Evolutionary conservation across 1,139 yeast species (phyloP), one percentile per base, ranked within the genome.

Genomic region (Magnusiomyces sp.): DNA sequence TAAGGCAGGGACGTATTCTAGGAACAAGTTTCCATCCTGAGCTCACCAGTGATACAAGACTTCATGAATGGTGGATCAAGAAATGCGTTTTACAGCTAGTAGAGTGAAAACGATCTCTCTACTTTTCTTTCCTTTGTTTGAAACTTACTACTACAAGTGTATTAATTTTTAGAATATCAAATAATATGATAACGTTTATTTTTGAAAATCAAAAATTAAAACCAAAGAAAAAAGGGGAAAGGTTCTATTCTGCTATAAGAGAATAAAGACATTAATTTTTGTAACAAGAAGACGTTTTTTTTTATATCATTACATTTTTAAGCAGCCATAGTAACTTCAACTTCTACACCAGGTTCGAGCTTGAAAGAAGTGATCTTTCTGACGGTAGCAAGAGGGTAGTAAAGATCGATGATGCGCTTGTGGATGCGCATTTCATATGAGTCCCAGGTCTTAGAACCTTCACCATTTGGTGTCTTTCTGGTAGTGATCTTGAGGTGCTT

Each of bases 391-490:
- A 95, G 88, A 74, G 97, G 96, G 64, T 98, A 95, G 79, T 87
- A 94, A 75, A 94, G 82, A 80, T 92, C 97, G 71, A 92, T 88
- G 75, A 88, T 84, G 79, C 99, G 90, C 94, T 94, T 94, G 96
- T 94, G 98, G 81, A 94, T 89, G 84, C 97, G 89, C 95, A 94
- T 87, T 81, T 94, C 98, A 76, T 83, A 94, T 69, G 95, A 79
- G 75, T 94, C 99, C 97, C 97, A 94, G 69, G 99, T 94, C 90
- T 94, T 92, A 69, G 98, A 92, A 90, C 99, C 99, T 81, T 94
- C 97, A 90, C 99, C 99, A 76, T 94, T 94, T 71, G 99, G 99
- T 72, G 98, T 84, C 89, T 94, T 94, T 87, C 99, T 90, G 86
- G 99, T 92, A 79, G 95, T 82, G 79, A 94, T 82, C 78, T 86